Base-by-base conservation (phyloP, 1,284 basidiomycete genomes). In the Tetrapyrgos nigripes region DNA sequence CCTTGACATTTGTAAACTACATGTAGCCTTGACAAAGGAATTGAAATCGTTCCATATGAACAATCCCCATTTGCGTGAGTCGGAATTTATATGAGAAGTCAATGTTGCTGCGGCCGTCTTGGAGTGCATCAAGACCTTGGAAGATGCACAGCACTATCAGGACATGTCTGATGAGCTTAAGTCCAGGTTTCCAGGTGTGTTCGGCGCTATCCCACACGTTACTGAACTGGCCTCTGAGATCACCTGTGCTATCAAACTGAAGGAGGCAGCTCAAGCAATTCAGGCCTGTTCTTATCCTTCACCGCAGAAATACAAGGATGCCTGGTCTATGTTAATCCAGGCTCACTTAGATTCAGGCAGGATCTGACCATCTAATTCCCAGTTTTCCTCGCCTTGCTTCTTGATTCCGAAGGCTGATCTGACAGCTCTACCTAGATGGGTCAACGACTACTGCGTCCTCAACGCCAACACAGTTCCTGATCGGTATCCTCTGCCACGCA, bases 371-470 rank as follows among this genome's bases (percentile, higher is more conserved):
- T 71, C 69, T 14, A 37, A 45, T 8, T 62, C 58, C 3, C 55
- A 55, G 0, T 67, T 66, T 40, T 55, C 62, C 0, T 73, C 70
- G 0, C 71, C 69, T 1, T 58, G 67, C 1, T 74, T 73, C 55
- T 40, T 74, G 17, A 63, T 74, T 19, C 71, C 71, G 0, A 76
- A 76, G 55, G 33, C 65, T 3, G 73, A 76, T 56, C 70, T 67
- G 1, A 60, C 58, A 1, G 72, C 59, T 0, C 31, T 64, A 4
- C 69, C 73, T 1, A 60, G 69, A 0, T 73, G 70, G 73, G 72
- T 73, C 0, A 73, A 71, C 23, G 69, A 75, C 58, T 73, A 68
- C 47, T 60, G 68, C 79, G n/a, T n/a, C n/a, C n/a, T n/a, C n/a
- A n/a, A n/a, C n/a, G n/a, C n/a, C n/a, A n/a, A n/a, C n/a, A n/a